These are phyloP conservation scores for Cutaneotrichosporon dermatis DNA, from an alignment of 1,284 basidiomycete species.

Conservation along the genomic window DNA sequence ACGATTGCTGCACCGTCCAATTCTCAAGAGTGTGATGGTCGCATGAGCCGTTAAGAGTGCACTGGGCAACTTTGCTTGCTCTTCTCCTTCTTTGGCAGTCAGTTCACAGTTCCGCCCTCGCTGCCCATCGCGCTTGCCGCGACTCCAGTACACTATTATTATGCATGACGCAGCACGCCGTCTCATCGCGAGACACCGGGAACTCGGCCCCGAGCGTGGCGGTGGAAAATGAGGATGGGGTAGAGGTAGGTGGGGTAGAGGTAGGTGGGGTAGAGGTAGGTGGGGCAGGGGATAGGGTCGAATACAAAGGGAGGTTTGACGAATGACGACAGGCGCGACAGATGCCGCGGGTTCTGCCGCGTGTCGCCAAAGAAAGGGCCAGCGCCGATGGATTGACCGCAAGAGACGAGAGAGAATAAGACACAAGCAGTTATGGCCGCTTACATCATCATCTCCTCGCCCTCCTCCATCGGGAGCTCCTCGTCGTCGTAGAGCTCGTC, in stretches of 20 bases:
- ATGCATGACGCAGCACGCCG: slow-evolving; percentile 40
- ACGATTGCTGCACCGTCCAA: no score
- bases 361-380: no score
- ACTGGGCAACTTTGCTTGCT: no score
- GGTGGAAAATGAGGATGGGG: slow-evolving; percentile 16
- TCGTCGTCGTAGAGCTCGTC: slow-evolving; percentile 52
- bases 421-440: neutral
- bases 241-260: no score
- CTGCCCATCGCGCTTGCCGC: no score
- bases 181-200: slow-evolving; percentile 46
- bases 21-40: no score
- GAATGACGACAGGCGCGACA: slow-evolving; percentile 21
- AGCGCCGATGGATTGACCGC: no score
- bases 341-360: slow-evolving; percentile 8
- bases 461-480: slow-evolving; percentile 42
- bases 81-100: no score
- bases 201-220: slow-evolving; percentile 41
- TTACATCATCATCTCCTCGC: slow-evolving; percentile 26
- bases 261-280: neutral
- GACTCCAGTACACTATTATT: slow-evolving; percentile 2
- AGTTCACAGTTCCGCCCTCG: no score
- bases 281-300: neutral
- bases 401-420: slow-evolving; percentile 5
- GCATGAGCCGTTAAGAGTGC: no score
- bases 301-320: slow-evolving; percentile 1